Evolutionary conservation across 306 rosid genomes (phyloP).

Genomic region (Cyamopsis tetragonoloba): DNA sequence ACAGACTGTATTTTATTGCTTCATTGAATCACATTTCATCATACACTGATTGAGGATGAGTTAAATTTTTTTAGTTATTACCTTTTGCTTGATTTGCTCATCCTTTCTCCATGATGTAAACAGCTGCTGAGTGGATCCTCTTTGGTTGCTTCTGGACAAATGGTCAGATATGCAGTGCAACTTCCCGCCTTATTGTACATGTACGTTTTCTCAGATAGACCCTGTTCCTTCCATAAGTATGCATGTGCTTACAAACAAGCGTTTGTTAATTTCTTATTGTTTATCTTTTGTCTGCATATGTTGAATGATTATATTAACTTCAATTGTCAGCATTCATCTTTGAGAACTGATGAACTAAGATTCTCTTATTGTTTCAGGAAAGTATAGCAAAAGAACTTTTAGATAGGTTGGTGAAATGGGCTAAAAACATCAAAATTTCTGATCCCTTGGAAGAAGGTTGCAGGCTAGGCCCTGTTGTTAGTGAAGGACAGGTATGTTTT

Average conservation of each 20-base stretch:
- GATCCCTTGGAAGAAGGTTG: constrained; percentile 99
- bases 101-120: constrained; percentile 33
- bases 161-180: constrained; percentile 99
- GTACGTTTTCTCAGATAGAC: constrained; percentile 48
- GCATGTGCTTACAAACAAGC: background rate
- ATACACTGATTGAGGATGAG: constrained; percentile 1
- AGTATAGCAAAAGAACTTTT: constrained; percentile 74
- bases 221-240: constrained; percentile 2
- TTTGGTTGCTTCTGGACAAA: constrained; percentile 98
- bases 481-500: constrained; percentile 71
- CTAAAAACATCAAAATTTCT: constrained; percentile 78
- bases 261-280: background rate
- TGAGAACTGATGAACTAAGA: constrained; percentile 3
- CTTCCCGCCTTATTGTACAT: constrained; percentile 90
- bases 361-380: constrained; percentile 59
- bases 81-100: constrained; percentile 5
- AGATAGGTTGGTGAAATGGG: constrained; percentile 74
- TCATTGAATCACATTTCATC: background rate
- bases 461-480: constrained; percentile 97
- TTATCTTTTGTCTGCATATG: background rate
- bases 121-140: constrained; percentile 94
- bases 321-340: constrained; percentile 9
- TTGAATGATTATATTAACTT: constrained; percentile 3
- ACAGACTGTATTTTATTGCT: background rate
- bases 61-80: constrained; percentile 5